phyloP scores from a whole-genome alignment of 805 yeast species.

The Candida parachauliodes region DNA sequence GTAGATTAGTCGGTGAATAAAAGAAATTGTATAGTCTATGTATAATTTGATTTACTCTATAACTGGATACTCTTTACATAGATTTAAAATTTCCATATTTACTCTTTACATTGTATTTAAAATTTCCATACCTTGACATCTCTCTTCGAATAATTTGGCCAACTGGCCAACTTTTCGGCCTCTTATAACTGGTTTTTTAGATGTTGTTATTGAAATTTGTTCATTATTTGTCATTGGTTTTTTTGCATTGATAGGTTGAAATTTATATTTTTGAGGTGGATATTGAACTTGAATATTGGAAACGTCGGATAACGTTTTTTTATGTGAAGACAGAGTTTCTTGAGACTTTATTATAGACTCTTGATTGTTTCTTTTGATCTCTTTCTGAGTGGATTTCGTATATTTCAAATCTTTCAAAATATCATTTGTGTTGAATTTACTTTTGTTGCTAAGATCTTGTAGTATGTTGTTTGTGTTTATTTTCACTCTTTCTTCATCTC shows the following conservation, averaged over 20 bases:
- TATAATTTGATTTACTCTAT: no score
- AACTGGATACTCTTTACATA: no score
- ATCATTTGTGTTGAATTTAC: background rate
- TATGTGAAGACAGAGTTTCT: background rate
- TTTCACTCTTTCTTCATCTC: slow-evolving; percentile 13
- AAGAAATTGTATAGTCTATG: no score
- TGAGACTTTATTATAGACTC: no score
- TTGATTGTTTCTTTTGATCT: no score
- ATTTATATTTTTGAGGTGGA: slow-evolving; percentile 38
- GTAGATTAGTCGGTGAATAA: slow-evolving; percentile 42
- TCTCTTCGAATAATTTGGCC: slow-evolving; percentile 62
- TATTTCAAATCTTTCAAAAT: background rate
- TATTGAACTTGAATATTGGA: slow-evolving; percentile 26
- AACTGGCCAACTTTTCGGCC: slow-evolving; percentile 60
- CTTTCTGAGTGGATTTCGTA: background rate
- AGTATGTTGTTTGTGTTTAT: slow-evolving; percentile 16
- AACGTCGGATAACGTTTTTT: slow-evolving; percentile 14
- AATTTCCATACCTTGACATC: slow-evolving; percentile 40
- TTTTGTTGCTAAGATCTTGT: background rate
- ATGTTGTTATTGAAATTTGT: slow-evolving; percentile 2
- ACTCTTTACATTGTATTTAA: slow-evolving; percentile 20
- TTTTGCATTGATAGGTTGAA: slow-evolving; percentile 9
- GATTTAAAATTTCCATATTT: no score
- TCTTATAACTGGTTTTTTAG: slow-evolving; percentile 41
- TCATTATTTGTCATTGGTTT: background rate